These are phyloP conservation scores for Ulota crispa DNA, from an alignment of 225 moss, liverwort and hornwort genomes.

Conservation along the genomic window DNA sequence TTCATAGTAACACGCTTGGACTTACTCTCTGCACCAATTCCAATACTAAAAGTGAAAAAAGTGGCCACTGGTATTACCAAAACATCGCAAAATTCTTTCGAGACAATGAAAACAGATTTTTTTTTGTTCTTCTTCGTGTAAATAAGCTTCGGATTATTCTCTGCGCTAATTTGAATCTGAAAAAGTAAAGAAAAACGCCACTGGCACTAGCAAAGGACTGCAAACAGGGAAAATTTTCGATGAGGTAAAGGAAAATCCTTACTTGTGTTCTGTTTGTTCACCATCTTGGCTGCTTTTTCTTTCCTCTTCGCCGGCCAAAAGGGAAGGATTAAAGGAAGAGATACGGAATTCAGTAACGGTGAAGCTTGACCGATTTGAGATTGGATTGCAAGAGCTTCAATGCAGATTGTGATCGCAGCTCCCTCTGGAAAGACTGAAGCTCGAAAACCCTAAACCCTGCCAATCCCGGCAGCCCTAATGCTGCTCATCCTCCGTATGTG, in stretches of 20 bases:
- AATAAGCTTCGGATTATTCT: slow-evolving; percentile 71
- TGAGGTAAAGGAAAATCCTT: background rate
- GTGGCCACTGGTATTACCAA: background rate
- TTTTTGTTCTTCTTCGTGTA: slow-evolving; percentile 69
- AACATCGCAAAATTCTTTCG: background rate
- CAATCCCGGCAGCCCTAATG: background rate
- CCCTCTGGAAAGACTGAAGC: background rate
- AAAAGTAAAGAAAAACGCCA: background rate
- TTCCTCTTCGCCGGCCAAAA: background rate
- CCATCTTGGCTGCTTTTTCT: slow-evolving; percentile 27
- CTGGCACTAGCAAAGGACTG: background rate
- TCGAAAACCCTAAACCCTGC: slow-evolving; percentile 11
- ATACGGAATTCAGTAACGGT: background rate
- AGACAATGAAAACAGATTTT: slow-evolving; percentile 24
- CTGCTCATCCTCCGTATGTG: background rate
- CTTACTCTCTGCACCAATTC: slow-evolving; percentile 76
- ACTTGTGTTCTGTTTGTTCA: slow-evolving; percentile 49
- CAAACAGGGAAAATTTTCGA: background rate
- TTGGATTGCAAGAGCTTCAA: background rate
- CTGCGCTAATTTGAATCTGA: slow-evolving; percentile 26
- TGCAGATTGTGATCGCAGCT: background rate
- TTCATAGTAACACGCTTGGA: slow-evolving; percentile 82
- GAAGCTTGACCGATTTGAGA: background rate
- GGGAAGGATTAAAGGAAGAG: background rate
- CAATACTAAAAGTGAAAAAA: background rate